Base-by-base conservation (phyloP, 1,139 yeast species). In the Sugiyamaella grinbergsii region DNA sequence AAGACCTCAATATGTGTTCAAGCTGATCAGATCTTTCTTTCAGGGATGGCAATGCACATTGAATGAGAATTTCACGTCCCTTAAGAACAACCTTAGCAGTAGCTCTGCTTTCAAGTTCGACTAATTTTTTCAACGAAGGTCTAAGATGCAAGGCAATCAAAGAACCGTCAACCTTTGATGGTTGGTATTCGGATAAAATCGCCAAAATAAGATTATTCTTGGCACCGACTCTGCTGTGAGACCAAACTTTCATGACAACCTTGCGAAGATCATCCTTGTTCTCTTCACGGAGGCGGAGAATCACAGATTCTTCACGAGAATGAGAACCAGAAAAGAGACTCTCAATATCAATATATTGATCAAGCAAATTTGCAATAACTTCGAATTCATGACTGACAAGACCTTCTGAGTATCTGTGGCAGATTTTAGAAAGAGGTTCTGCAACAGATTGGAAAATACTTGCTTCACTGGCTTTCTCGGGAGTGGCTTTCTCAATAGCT, bases 11-110 rank as follows among this genome's bases (percentile, higher is more conserved):
- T 62, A 93, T 93, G 70, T 91, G 98, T 72, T 93, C 98, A 66
- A 93, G 80, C 75, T 94, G 98, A 67, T 91, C 97, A 22, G 96
- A 85, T 74, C 98, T 85, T 74, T 93, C 98, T 70, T 87, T 84
- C 58, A 90, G 84, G 4, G 98, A 90, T 42, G 99, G 98, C 71
- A 93, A 78, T 37, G 98, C 89, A 68, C 97, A 91, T 75, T 91
- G 96, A 63, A 93, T 93, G 64, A 93, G 80, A 57, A 93, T 86
- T 73, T 94, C 99, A 70, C 98, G 83, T 1, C 97, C 97, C 70
- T 89, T 90, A 66, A 93, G 78, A n/a, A 96, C 88, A 49, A 93
- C 97, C 76, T 91, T 93, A 29, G 95, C 93, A 43, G 96, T 83
- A 13, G 88, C 81, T 68, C 96, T 85, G 33, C 93, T 79, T 64